A percentile compares a stretch with the other conserved stretches of the same genome.
Evolutionary conservation across 176 grass and related monocot genomes (phyloP).

Genomic region (Oryza nivara): DNA sequence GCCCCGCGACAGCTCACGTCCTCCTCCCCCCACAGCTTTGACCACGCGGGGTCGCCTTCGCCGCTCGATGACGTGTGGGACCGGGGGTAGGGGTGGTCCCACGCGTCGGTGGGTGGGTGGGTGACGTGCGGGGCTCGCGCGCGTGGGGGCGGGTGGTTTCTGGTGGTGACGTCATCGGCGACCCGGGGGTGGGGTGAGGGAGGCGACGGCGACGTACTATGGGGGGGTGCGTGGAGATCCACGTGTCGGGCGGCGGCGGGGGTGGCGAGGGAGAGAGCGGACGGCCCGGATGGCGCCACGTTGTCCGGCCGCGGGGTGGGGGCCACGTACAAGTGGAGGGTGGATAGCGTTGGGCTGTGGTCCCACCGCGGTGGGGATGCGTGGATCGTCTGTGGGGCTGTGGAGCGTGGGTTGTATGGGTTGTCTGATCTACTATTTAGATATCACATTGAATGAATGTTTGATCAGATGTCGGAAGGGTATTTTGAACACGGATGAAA

Average conservation of each 20-base stretch:
- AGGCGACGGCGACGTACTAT: slow-evolving; percentile 29
- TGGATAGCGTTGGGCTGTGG: slow-evolving; percentile 22
- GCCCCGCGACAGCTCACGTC: slow-evolving; percentile 44
- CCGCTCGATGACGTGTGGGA: background rate
- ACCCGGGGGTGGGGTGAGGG: too few species aligned
- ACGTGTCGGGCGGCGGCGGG: slow-evolving; percentile 5
- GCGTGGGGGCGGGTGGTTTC: too few species aligned
- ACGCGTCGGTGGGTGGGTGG: background rate
- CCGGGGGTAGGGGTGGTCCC: background rate
- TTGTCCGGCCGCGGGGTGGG: background rate
- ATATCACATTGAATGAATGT: too few species aligned
- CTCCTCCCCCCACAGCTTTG: background rate
- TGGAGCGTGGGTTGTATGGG: too few species aligned
- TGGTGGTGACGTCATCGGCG: background rate
- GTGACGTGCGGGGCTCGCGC: too few species aligned
- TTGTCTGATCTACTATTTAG: too few species aligned
- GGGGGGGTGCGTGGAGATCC: background rate
- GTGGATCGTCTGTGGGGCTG: background rate
- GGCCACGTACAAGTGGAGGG: slow-evolving; percentile 32
- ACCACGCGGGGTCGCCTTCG: too few species aligned
- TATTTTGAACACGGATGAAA: too few species aligned
- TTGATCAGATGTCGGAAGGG: too few species aligned
- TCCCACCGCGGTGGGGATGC: background rate
- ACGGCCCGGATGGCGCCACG: slow-evolving; percentile 21
- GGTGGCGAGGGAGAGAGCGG: background rate